Base-by-base conservation (phyloP, 352 stramenopile genomes). In the Elongisporangium undulatum region DNA sequence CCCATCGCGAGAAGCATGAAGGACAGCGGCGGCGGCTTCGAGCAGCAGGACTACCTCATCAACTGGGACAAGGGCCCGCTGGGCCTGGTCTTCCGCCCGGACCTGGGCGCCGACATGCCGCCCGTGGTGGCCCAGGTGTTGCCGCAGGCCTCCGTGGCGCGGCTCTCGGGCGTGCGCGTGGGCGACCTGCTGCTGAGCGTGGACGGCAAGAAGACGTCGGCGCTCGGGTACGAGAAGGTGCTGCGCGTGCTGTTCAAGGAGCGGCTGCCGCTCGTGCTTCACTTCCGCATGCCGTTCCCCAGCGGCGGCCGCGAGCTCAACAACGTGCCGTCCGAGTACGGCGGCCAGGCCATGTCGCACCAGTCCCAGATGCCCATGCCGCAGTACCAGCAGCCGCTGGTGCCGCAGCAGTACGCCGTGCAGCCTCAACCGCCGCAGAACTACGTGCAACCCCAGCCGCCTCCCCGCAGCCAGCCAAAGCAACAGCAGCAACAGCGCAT, bases 1-100 rank as follows among this genome's bases (percentile, higher is more conserved):
- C 29, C 29, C 29, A 41, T 41, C 29, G 29, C 29, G 29, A 41
- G 29, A 41, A 41, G 29, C 29, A 41, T 41, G 29, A 41, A 41
- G 29, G 29, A 41, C 29, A 41, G 29, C 29, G 29, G 29, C 29
- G 29, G 29, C 29, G 29, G 29, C 62, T 68, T 68, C 59, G 65
- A 69, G 56, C 72, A 69, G 82, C 74, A 86, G 62, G 83, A 93
- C 61, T 93, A 90, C 71, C 79, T 90, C 52, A 91, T 93, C 69
- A 91, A 93, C 63, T 93, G 83, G 83, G 89, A 93, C 63, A 76
- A 79, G 13, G 83, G 83, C 0, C 83, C 83, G 23, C 72, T 93
- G n/a, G 83, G 83, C 45, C 70, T 93, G 29, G 78, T 91, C 52
- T 66, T 93, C 59, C 81, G 79, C 15, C 78, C 83, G 7, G 83